A percentile compares a stretch with the other conserved stretches of the same genome.
Evolutionary conservation across 2,329 filamentous ascomycete species (phyloP).

Genomic region (Trichoderma afroharzianum): DNA sequence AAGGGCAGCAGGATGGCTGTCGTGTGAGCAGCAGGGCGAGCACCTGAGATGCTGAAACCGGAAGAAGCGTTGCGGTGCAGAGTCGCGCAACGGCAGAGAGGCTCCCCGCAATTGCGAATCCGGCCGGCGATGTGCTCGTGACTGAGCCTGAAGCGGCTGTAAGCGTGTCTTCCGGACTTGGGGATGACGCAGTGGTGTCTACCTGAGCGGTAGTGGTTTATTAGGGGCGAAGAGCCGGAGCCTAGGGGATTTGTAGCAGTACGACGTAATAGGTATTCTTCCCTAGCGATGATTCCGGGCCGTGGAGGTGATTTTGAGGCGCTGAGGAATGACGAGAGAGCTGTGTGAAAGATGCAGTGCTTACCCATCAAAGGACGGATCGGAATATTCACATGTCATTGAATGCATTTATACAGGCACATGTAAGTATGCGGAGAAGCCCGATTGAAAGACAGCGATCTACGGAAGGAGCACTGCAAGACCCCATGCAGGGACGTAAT

Average conservation of each 20-base stretch:
- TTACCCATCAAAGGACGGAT: background rate
- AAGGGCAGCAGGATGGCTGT: background rate
- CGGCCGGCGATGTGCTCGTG: constrained; percentile 4
- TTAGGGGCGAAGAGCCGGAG: background rate
- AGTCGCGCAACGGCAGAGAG: background rate
- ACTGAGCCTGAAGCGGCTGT: constrained; percentile 6
- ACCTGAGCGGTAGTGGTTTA: background rate
- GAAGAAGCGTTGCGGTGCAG: background rate
- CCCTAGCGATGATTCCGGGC: background rate
- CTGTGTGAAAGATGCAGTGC: background rate
- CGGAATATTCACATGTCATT: constrained; percentile 9
- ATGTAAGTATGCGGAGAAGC: background rate
- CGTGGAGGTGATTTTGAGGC: background rate
- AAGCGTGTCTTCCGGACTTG: background rate
- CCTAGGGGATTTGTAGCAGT: background rate
- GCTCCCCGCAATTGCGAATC: constrained; percentile 6
- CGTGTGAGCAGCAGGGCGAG: constrained; percentile 15
- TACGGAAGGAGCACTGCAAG: background rate
- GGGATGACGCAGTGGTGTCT: constrained; percentile 14
- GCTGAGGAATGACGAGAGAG: background rate
- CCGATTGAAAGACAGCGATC: background rate
- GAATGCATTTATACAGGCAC: background rate
- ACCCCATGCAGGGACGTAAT: background rate
- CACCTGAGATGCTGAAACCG: constrained; percentile 16
- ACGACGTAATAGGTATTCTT: background rate